Base-by-base conservation (phyloP, 257 asterid genomes). In the Solanum habrochaites region DNA sequence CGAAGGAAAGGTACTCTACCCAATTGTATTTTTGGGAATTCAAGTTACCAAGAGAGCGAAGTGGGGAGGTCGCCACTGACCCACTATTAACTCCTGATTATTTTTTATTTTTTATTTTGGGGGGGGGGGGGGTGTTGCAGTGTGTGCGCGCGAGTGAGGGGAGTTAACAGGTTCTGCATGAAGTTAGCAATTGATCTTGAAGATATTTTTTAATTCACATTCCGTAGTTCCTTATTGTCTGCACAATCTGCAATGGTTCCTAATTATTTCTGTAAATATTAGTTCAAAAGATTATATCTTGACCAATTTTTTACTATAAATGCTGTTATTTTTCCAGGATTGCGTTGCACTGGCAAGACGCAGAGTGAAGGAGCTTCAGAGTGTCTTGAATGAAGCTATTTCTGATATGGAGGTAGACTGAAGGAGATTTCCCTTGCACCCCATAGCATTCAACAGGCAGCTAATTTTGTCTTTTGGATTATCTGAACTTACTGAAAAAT, bases 391-490 rank as follows among this genome's bases (percentile, higher is more conserved):
- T 74, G 99, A 93, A 87, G 96, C 96, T 6, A 77, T 91, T 86
- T 93, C 95, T 69, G 95, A 93, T 88, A 92, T 96, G 98, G 98
- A 94, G 78, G 90, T 93, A 72, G 97, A 95, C 89, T 92, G 89
- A 90, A 42, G 74, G 5, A 23, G 75, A 45, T 29, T 43, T 78
- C 2, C 83, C 64, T 78, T 78, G 64, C 64, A 77, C 83, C 62
- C 5, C 12, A 15, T 77, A 77, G 39, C 40, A 77, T 77, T 77
- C 62, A 77, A 43, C n/a, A 7, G 37, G 37, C 13, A 75, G 23
- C 23, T 42, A 49, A 10, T n/a, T 74, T 40, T 75, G 60, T 23
- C n/a, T n/a, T 42, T 75, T n/a, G 37, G 83, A 75, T 64, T 0
- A 25, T 60, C 83, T 75, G 14, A 70, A 70, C 77, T 69, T 23